Evolutionary conservation across 208 protist species (phyloP), one percentile per base, ranked within the genome.

Genomic region (Blechomonas ayalai): DNA sequence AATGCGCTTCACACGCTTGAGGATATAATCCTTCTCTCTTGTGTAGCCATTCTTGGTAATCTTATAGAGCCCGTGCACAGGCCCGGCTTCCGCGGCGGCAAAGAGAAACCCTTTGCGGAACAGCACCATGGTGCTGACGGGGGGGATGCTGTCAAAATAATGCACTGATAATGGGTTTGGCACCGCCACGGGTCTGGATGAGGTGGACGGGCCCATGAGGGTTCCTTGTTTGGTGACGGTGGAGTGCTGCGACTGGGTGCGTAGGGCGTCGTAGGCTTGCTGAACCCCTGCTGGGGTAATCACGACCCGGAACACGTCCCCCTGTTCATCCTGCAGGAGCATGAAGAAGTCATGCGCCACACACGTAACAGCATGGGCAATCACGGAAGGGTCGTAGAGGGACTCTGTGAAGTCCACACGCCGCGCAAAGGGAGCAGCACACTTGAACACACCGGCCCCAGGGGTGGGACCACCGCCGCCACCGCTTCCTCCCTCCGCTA

Each of bases 71-170:
- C 60, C 67, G 69, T 99, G 97, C 55, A 97, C 70, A 16, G 72
- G 54, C n/a, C 80, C 90, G 33, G 90, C 93, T 67, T 99, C 97
- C 28, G 82, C 66, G 10, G 95, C 97, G 5, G 83, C 60, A 53
- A 99, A 99, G 1, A 99, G 60, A 65, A 96, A 98, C 2, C 97
- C 97, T 13, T 53, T 78, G 34, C 83, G 81, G 18, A 99, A 82
- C 8, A 99, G 73, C 34, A 56, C 78, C 40, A 99, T 67, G 7
- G 69, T 51, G 13, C 56, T 85, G 3, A 94, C 71, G 0, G 89
- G 56, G 9, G 97, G 85, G 5, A 99, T 67, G 0, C 97, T 99
- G 49, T 99, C 98, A 60, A 99, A 99, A 73, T 99, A 99, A 23
- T 78, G 63, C 24, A 98, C 67, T 6, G 66, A 54, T 0, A 98